These are phyloP conservation scores for Colletotrichum lindemuthianum DNA, from an alignment of 2,329 filamentous ascomycete genomes.

Conservation along the genomic window DNA sequence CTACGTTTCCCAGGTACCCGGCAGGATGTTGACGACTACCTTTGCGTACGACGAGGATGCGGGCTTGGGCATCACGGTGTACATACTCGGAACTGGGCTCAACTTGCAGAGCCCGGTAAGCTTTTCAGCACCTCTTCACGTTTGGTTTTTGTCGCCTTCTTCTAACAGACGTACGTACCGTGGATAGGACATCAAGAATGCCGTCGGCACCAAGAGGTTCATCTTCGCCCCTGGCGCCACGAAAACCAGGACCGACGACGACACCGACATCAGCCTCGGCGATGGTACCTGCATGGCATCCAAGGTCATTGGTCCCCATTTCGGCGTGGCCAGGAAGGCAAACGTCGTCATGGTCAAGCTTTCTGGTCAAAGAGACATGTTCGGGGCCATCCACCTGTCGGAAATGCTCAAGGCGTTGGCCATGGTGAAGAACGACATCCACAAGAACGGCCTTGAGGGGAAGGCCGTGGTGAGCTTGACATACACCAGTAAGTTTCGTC, in stretches of 20 bases:
- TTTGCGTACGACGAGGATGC: conserved; percentile 7
- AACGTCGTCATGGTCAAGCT: conserved; percentile 3
- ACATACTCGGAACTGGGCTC: conserved; percentile 6
- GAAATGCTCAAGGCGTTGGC: conserved; percentile 7
- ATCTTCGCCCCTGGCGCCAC: neutral
- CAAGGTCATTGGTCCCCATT: conserved; percentile 7
- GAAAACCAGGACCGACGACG: neutral
- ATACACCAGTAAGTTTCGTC: neutral
- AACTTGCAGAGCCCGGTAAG: conserved; percentile 2
- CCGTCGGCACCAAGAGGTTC: conserved; percentile 5
- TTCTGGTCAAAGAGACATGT: neutral
- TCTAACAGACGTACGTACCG: too few species aligned
- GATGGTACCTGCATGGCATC: conserved; percentile 10
- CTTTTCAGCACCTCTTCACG: neutral
- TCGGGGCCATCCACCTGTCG: neutral
- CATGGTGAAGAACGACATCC: conserved; percentile 2
- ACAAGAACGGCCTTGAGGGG: neutral
- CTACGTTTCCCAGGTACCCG: neutral
- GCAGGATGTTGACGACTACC: neutral
- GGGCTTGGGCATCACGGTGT: neutral
- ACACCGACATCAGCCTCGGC: neutral
- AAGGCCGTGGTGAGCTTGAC: neutral
- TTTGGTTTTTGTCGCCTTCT: too few species aligned
- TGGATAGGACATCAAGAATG: conserved; percentile 2
- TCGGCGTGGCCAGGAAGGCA: neutral